Evolutionary conservation across 2,329 filamentous ascomycete species (phyloP), one percentile per base, ranked within the genome.

Genomic region (Neofusicoccum sp.): DNA sequence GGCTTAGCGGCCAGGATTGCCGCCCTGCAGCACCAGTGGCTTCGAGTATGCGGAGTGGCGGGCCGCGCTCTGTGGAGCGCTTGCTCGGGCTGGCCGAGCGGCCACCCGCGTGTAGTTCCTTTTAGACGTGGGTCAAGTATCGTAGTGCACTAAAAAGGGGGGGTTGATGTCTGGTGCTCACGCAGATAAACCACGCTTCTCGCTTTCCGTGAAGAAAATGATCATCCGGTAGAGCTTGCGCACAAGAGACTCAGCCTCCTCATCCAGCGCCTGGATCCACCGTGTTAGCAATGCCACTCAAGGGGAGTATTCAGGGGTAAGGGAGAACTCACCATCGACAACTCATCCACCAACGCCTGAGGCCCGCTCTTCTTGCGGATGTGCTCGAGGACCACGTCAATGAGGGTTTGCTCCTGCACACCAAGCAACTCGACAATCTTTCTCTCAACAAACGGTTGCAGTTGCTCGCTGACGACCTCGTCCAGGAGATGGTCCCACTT

Each of bases 341-440:
- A 78, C 71, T 96, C 89, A 66, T 91, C 90, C 20, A 93, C 90
- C 68, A 99, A 75, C 60, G 89, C 89, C 63, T 87, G 83, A n/a
- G 95, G 90, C 64, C 83, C 84, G 28, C 87, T 87, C 67, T 88
- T 87, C 68, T 87, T 87, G 65, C 88, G 85, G 64, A 99, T 79
- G 75, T 96, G 91, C 69, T 92, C 89, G 71, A 97, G 89, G 40
- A 98, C 91, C 44, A 95, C 88, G 71, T 96, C 93, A 33, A 99
- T 92, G 49, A 99, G 80, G 78, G 97, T 88, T 77, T 98, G 91
- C 75, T 99, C 95, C 76, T 98, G 92, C 61, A 99, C 90, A 62
- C 96, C 96, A 51, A 99, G 84, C 69, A 95, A 96, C 76, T 99
- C 95, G 63, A 99, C 89, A 67, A 98, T 91, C 83, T 98, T 99